These are phyloP conservation scores for Pleochaeta shiraiana DNA, from an alignment of 2,329 filamentous ascomycete genomes.

Conservation along the genomic window DNA sequence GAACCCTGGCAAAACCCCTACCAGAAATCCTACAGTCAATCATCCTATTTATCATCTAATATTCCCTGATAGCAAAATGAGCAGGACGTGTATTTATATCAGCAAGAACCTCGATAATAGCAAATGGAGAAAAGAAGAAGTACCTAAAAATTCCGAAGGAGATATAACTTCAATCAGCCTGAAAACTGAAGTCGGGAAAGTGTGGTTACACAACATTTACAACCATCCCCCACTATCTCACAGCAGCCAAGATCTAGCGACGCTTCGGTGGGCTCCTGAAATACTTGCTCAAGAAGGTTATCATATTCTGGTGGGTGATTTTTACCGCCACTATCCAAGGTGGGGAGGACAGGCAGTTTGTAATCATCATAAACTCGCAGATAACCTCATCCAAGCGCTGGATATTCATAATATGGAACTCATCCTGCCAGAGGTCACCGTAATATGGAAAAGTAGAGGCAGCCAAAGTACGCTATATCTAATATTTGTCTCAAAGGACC, in stretches of 20 bases:
- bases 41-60: not conserved
- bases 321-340: not conserved
- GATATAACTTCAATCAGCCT: not conserved
- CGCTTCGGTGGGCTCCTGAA: not conserved
- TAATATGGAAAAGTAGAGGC: not conserved
- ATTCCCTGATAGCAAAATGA: not conserved
- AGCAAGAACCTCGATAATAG: not conserved
- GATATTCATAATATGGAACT: not conserved
- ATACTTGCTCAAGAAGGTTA: not conserved
- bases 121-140: not conserved
- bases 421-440: not conserved
- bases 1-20: not conserved
- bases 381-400: not conserved
- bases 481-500: not conserved
- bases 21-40: not conserved
- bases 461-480: not conserved
- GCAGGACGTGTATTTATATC: not conserved
- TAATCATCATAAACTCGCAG: not conserved
- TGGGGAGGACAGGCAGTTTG: not conserved
- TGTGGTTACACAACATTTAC: not conserved
- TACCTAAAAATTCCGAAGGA: not conserved
- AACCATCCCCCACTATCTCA: not conserved
- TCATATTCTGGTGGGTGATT: not conserved
- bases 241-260: not conserved
- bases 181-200: not conserved